Percentiles rank a stretch among this genome's conserved stretches.
Evolutionary conservation across 2,329 filamentous ascomycete species (phyloP).

Genomic region (Lachnellula subtilissima): DNA sequence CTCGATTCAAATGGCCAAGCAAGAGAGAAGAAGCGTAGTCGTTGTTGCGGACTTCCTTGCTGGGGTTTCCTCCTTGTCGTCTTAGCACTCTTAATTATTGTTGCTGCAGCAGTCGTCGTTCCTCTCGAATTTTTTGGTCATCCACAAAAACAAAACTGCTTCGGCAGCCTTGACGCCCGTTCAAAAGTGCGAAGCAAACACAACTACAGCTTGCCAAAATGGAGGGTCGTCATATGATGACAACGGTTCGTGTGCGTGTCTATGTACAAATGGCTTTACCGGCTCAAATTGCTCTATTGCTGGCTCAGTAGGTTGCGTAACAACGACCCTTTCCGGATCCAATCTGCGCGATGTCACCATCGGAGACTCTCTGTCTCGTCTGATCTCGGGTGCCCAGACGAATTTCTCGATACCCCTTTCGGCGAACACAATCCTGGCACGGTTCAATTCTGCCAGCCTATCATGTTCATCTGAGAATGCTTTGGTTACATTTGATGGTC

Average conservation of each 20-base stretch:
- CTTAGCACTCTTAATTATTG: conserved; percentile 63
- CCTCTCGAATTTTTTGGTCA: conserved; percentile 62
- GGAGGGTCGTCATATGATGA: conserved; percentile 72
- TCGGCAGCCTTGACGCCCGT: conserved; percentile 8
- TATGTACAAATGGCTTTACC: conserved; percentile 86
- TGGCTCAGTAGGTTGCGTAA: conserved; percentile 52
- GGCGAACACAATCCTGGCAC: conserved; percentile 62
- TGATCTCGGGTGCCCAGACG: conserved; percentile 59
- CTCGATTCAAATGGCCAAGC: background rate
- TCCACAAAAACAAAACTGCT: conserved; percentile 42
- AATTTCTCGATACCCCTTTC: conserved; percentile 77
- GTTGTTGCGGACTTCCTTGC: conserved; percentile 78
- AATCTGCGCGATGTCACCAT: conserved; percentile 65
- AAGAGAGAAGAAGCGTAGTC: conserved; percentile 37
- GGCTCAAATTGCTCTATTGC: conserved; percentile 52
- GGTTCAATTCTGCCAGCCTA: conserved; percentile 70
- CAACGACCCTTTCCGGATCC: conserved; percentile 37
- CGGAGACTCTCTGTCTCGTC: conserved; percentile 69
- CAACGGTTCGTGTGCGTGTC: conserved; percentile 69
- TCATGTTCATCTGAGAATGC: conserved; percentile 84
- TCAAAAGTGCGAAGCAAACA: conserved; percentile 50
- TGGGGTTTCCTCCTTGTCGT: conserved; percentile 68
- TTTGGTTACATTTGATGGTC: conserved; percentile 74
- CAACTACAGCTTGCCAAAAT: conserved; percentile 62
- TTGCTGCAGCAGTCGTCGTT: conserved; percentile 77